Conservation (phyloP, 768 basidiomycete genomes). For the Exidia glandulosa region DNA sequence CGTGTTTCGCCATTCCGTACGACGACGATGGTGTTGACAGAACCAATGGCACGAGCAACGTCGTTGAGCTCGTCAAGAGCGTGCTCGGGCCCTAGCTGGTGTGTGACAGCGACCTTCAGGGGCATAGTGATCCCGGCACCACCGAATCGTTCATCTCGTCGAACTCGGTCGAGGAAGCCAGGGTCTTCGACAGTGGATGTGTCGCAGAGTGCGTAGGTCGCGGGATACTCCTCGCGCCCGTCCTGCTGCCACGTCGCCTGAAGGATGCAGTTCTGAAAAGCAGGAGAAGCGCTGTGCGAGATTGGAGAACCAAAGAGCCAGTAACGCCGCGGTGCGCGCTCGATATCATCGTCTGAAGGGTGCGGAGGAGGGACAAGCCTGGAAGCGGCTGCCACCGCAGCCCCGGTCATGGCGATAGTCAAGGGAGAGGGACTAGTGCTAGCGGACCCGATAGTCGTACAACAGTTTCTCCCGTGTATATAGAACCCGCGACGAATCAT, state of each 20-base stretch:
- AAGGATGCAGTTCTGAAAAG: slow-evolving; percentile 37
- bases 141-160: slow-evolving; percentile 28
- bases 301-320: slow-evolving; percentile 36
- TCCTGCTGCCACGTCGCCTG: background rate
- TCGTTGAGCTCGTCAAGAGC: slow-evolving; percentile 28
- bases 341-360: background rate
- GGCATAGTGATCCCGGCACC: slow-evolving; percentile 40
- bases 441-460: too few relatives aligned
- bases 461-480: too few relatives aligned
- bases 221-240: slow-evolving; percentile 28
- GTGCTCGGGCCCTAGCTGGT: slow-evolving; percentile 2
- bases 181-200: slow-evolving; percentile 18
- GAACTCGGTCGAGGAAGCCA: slow-evolving; percentile 7
- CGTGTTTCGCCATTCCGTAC: slow-evolving; percentile 10
- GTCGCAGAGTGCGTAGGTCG: slow-evolving; percentile 26
- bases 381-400: too few relatives aligned
- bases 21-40: slow-evolving; percentile 37
- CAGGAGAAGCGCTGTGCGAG: slow-evolving; percentile 30
- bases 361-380: background rate
- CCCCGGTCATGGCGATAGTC: too few relatives aligned
- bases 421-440: too few relatives aligned
- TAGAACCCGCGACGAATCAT: too few relatives aligned
- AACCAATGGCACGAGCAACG: slow-evolving; percentile 31
- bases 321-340: slow-evolving; percentile 11
- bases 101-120: slow-evolving; percentile 34